phyloP scores from a whole-genome alignment of 768 basidiomycete species.

The Aureoboletus auriporus region DNA sequence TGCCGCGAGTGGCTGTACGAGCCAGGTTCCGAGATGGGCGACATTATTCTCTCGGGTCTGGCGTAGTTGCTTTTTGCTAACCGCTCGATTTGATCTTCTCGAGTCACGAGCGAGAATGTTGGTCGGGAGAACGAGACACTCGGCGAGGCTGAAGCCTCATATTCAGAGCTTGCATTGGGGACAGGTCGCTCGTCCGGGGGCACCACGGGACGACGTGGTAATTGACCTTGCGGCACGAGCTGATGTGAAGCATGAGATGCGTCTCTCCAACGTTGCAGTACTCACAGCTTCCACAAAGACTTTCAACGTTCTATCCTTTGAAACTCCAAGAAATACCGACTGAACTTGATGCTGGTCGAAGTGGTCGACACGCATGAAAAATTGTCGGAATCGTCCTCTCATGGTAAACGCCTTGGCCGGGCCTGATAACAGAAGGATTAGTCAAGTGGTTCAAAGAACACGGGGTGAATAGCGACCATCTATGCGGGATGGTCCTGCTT shows the following conservation, averaged over 20 bases:
- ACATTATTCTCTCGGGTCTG: conserved; percentile 3
- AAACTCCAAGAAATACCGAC: conserved; percentile 55
- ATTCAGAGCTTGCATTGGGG: conserved; percentile 20
- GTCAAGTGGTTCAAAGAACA: neutral
- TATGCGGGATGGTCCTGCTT: conserved; percentile 59
- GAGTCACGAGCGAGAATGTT: conserved; percentile 15
- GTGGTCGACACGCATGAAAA: conserved; percentile 58
- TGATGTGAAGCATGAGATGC: conserved; percentile 11
- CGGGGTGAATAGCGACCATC: conserved; percentile 46
- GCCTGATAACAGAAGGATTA: conserved; percentile 35
- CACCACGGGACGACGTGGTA: conserved; percentile 20
- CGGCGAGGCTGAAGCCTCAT: conserved; percentile 5
- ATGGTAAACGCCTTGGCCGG: conserved; percentile 63
- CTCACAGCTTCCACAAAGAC: conserved; percentile 58
- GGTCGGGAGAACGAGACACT: conserved; percentile 1
- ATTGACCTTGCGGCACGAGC: conserved; percentile 24
- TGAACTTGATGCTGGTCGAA: conserved; percentile 46
- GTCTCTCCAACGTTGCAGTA: conserved; percentile 1
- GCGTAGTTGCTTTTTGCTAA: conserved; percentile 21
- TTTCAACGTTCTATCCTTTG: conserved; percentile 50
- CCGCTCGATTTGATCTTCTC: conserved; percentile 27
- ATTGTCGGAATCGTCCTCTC: conserved; percentile 66
- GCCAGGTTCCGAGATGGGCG: conserved; percentile 15
- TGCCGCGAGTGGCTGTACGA: conserved; percentile 16
- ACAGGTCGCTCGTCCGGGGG: conserved; percentile 6